Percentiles rank a stretch among this genome's conserved stretches.
Conservation (phyloP, 176 grass and related monocot genomes). For the Thalia dealbata region DNA sequence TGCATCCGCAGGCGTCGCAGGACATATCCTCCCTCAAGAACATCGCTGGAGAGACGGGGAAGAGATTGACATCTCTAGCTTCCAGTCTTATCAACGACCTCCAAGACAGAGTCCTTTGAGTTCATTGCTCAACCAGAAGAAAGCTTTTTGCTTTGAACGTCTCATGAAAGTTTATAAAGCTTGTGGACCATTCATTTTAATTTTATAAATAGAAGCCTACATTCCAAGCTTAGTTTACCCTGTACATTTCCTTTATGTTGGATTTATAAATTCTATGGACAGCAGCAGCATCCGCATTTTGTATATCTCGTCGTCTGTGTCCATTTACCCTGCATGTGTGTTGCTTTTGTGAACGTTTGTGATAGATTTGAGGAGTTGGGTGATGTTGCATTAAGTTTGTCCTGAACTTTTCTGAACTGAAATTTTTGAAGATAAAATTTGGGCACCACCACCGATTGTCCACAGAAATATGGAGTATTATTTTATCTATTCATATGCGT, state of each 20-base stretch:
- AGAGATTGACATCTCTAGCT: slow-evolving; percentile 7
- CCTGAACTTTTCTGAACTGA: no score
- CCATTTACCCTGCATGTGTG: no score
- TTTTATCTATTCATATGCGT: no score
- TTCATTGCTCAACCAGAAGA: not conserved
- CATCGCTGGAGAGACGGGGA: slow-evolving; percentile 8
- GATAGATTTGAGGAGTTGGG: no score
- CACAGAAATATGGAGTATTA: no score
- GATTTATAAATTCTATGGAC: no score
- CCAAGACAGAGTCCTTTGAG: slow-evolving; percentile 7
- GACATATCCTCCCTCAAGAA: slow-evolving; percentile 7
- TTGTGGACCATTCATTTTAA: not conserved
- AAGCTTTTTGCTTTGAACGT: not conserved
- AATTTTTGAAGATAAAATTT: no score
- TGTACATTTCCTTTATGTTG: not conserved
- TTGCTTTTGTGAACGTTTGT: no score
- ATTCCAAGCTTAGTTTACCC: not conserved
- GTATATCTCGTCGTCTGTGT: no score
- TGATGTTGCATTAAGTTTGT: no score
- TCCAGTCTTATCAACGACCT: slow-evolving; percentile 10
- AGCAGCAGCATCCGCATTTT: no score
- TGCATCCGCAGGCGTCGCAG: not conserved
- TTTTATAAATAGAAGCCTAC: not conserved
- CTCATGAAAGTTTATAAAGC: not conserved
- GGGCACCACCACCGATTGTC: no score